Evolutionary conservation across 176 grass and related monocot genomes (phyloP).

Genomic region (Dactylis glomerata): DNA sequence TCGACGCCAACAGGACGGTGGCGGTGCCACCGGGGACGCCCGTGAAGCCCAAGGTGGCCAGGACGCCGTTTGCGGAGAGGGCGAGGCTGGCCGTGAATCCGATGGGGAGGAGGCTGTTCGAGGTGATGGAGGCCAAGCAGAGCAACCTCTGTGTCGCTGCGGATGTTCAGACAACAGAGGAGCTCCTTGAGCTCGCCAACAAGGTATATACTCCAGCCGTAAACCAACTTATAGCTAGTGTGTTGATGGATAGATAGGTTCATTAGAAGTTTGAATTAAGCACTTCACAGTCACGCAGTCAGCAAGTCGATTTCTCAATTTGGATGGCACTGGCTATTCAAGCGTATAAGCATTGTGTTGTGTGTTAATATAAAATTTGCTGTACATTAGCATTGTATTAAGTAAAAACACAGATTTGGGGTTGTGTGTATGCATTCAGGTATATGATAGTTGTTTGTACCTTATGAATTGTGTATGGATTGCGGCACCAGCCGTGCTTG

Average conservation of each 20-base stretch:
- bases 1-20: conserved; percentile 60
- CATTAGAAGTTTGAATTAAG: background rate
- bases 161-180: conserved; percentile 54
- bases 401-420: background rate
- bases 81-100: conserved; percentile 49
- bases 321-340: background rate
- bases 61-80: conserved; percentile 48
- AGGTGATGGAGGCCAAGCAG: conserved; percentile 71
- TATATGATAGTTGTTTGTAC: too few species aligned
- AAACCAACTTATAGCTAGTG: background rate
- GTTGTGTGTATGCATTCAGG: background rate
- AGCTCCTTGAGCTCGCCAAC: conserved; percentile 52
- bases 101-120: conserved; percentile 59
- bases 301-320: background rate
- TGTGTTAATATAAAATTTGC: background rate
- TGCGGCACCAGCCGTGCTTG: too few species aligned
- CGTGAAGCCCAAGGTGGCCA: background rate
- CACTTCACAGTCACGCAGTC: background rate
- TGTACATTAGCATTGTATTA: background rate
- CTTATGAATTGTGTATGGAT: too few species aligned
- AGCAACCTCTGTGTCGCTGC: conserved; percentile 69
- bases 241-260: background rate
- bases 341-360: background rate
- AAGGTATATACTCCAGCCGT: conserved; percentile 33
- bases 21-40: conserved; percentile 25